Base-by-base conservation (phyloP, 805 yeast genomes). In the Wickerhamomyces silvicola region DNA sequence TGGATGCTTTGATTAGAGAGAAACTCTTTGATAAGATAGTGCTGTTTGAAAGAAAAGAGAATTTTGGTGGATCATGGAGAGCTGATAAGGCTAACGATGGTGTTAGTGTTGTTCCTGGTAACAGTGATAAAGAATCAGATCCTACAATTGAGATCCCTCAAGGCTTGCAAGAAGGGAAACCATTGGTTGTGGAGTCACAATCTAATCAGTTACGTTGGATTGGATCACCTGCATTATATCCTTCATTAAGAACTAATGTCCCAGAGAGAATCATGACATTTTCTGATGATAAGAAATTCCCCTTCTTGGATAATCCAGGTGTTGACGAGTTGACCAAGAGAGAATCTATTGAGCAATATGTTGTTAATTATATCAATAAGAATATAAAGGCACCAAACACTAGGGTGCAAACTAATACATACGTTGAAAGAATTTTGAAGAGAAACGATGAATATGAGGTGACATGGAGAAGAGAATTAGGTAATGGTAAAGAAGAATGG, bases 11-110 rank as follows among this genome's bases (percentile, higher is more conserved):
- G 6, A 41, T 63, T 7, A 46, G 49, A 28, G 66, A 28, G 18
- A 17, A 45, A 6, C 37, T 28, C 4, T 50, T 60, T 32, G 48
- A 41, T 5, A 43, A 45, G 11, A 54, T 64, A 22, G 52, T 52
- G 2, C 36, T 64, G 3, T 62, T 56, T 34, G 70, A 64, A 39
- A 40, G 67, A 24, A 46, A 64, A 31, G 35, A 36, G 15, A 34
- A 39, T 3, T 44, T 54, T 11, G 70, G 70, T 4, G 70, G 70
- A 2, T 42, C 59, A 4, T 64, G 70, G 70, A 30, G 33, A 19
- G 26, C 22, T 13, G 33, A 30, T 30, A 10, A 10, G 9, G n/a
- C 28, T 14, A 22, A 30, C 16, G 14, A 30, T 12, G 14, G 6
- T 10, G 5, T 24, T 4, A 22, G n/a, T 5, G 35, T 32, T 7